Conservation (phyloP, 1,139 yeast genomes). For the Sugiyamaella japonica region DNA sequence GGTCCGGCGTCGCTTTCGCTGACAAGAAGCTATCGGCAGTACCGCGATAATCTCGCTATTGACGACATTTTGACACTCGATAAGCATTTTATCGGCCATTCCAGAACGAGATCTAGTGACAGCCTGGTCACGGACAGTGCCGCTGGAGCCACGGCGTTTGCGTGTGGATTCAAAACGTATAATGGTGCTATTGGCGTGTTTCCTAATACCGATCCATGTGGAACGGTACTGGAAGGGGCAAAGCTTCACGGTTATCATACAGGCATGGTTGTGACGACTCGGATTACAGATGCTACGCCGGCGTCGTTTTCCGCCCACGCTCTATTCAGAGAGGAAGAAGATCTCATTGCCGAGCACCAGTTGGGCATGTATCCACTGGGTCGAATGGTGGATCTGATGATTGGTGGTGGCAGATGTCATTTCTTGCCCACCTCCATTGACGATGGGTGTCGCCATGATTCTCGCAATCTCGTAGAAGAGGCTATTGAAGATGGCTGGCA, state of each 20-base stretch:
- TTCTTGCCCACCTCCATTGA: slow-evolving; percentile 48
- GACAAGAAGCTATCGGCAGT: slow-evolving; percentile 69
- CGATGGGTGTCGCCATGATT: slow-evolving; percentile 68
- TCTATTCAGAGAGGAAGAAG: slow-evolving; percentile 70
- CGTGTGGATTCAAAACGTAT: slow-evolving; percentile 75
- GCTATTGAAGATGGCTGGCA: slow-evolving; percentile 64
- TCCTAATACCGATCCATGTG: slow-evolving; percentile 64
- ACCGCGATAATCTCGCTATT: slow-evolving; percentile 50
- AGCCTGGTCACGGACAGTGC: slow-evolving; percentile 86
- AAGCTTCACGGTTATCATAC: slow-evolving; percentile 73
- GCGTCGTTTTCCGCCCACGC: slow-evolving; percentile 83
- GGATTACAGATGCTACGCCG: slow-evolving; percentile 86
- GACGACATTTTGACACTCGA: slow-evolving; percentile 63
- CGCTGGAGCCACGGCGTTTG: slow-evolving; percentile 91
- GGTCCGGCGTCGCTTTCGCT: slow-evolving; percentile 81
- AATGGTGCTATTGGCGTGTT: slow-evolving; percentile 84
- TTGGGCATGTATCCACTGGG: slow-evolving; percentile 78
- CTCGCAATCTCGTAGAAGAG: slow-evolving; percentile 60
- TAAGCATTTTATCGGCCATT: slow-evolving; percentile 66
- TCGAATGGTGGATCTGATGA: slow-evolving; percentile 70
- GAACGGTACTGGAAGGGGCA: slow-evolving; percentile 80
- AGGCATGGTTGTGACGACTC: slow-evolving; percentile 84
- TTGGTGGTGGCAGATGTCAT: slow-evolving; percentile 89
- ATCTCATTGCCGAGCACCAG: slow-evolving; percentile 81
- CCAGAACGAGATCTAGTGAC: slow-evolving; percentile 71